Conservation (phyloP, 2,329 filamentous ascomycete species). For the Colletotrichum spaethianum region DNA sequence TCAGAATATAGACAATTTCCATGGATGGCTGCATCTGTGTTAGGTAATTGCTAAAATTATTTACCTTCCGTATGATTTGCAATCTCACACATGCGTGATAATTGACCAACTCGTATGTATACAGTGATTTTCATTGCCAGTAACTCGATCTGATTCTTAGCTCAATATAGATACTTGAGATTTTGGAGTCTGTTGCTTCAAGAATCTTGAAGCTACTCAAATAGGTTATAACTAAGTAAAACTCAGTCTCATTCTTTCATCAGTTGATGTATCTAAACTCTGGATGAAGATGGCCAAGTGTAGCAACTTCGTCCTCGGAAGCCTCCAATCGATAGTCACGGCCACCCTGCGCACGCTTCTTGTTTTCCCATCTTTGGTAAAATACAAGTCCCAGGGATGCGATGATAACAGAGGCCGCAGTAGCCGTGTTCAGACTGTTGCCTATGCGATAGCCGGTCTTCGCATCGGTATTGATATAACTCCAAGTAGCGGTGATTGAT, state of each 20-base stretch:
- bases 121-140: too few relatives aligned
- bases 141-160: too few relatives aligned
- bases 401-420: slow-evolving; percentile 45
- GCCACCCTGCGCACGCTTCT: slow-evolving; percentile 44
- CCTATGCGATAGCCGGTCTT: slow-evolving; percentile 47
- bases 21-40: too few relatives aligned
- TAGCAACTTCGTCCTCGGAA: slow-evolving; percentile 42
- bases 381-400: slow-evolving; percentile 42
- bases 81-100: too few relatives aligned
- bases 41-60: too few relatives aligned
- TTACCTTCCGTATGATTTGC: too few relatives aligned
- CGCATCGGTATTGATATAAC: slow-evolving; percentile 48
- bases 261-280: slow-evolving; percentile 47
- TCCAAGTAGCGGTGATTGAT: slow-evolving; percentile 48
- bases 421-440: slow-evolving; percentile 46
- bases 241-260: not conserved
- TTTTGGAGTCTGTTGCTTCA: not conserved
- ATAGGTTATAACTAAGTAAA: too few relatives aligned
- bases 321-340: slow-evolving; percentile 45
- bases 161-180: not conserved
- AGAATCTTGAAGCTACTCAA: not conserved
- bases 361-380: slow-evolving; percentile 47
- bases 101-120: too few relatives aligned
- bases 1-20: not conserved
- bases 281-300: slow-evolving; percentile 45